phyloP scores from a whole-genome alignment of 495 filamentous ascomycete genomes.

The Hypoxylon subgilvum region DNA sequence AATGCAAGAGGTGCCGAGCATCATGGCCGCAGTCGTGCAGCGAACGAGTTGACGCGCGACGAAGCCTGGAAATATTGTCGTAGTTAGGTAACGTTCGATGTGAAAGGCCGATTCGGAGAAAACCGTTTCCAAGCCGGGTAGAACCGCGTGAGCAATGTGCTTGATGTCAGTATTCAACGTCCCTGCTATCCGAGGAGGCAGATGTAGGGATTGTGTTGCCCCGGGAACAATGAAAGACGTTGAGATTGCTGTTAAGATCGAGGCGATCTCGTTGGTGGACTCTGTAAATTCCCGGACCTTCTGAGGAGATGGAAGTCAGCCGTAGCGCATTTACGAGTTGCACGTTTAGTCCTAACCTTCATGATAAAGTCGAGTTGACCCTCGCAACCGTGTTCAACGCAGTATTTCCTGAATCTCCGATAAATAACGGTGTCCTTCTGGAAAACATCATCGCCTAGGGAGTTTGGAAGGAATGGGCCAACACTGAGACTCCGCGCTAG shows the following conservation, averaged over 20 bases:
- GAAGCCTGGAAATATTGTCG: conserved; percentile 57
- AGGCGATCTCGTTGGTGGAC: conserved; percentile 46
- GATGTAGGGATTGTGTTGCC: conserved; percentile 49
- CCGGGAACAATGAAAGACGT: conserved; percentile 49
- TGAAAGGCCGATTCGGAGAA: conserved; percentile 52
- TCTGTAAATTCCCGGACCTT: conserved; percentile 46
- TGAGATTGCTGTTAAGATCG: conserved; percentile 54
- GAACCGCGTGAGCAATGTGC: conserved; percentile 41
- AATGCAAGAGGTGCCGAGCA: conserved; percentile 2
- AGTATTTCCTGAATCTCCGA: conserved; percentile 52
- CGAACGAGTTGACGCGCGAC: conserved; percentile 48
- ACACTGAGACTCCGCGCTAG: background rate
- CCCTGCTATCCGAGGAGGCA: conserved; percentile 43
- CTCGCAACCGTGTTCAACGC: conserved; percentile 48
- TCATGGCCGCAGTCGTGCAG: conserved; percentile 36
- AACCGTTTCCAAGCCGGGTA: conserved; percentile 53
- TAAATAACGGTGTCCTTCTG: conserved; percentile 54
- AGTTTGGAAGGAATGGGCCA: conserved; percentile 33
- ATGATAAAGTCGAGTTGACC: conserved; percentile 58
- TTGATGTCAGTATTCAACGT: conserved; percentile 51
- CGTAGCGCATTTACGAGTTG: background rate
- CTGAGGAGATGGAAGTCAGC: background rate
- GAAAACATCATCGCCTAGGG: conserved; percentile 55
- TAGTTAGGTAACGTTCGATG: conserved; percentile 52
- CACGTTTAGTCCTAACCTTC: conserved; percentile 44